Percentiles rank a stretch among this genome's conserved stretches.
Evolutionary conservation across 768 basidiomycete genomes (phyloP).

Genomic region (Boletus bicolor): DNA sequence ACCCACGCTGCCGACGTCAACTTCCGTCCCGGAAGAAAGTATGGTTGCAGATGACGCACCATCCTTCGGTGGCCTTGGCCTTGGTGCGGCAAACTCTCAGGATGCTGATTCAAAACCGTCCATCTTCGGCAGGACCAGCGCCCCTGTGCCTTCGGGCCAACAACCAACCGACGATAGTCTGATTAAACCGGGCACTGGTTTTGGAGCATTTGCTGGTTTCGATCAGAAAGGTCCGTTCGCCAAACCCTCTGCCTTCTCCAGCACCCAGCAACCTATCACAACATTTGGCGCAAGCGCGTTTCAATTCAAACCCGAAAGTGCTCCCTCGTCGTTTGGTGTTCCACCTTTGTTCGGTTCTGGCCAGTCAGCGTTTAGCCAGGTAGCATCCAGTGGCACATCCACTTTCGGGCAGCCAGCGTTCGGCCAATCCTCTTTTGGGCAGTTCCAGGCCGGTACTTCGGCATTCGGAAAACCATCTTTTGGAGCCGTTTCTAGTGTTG

Average conservation of each 20-base stretch:
- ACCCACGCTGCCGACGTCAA: background rate
- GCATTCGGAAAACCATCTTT: slow-evolving; percentile 26
- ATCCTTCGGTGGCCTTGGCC: slow-evolving; percentile 31
- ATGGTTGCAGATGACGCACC: slow-evolving; percentile 34
- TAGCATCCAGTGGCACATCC: slow-evolving; percentile 5
- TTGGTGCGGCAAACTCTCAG: slow-evolving; percentile 25
- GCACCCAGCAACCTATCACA: slow-evolving; percentile 8
- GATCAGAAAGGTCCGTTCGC: slow-evolving; percentile 29
- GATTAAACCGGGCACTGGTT: slow-evolving; percentile 36
- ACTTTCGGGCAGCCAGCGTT: slow-evolving; percentile 41
- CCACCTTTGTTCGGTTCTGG: slow-evolving; percentile 30
- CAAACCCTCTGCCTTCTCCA: slow-evolving; percentile 22
- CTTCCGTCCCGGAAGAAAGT: slow-evolving; percentile 24
- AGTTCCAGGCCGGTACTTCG: slow-evolving; percentile 12
- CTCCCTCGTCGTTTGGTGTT: slow-evolving; percentile 30
- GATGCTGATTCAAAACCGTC: slow-evolving; percentile 27
- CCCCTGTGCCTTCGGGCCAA: slow-evolving; percentile 7
- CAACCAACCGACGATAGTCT: slow-evolving; percentile 17
- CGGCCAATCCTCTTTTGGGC: slow-evolving; percentile 34
- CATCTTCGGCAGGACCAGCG: slow-evolving; percentile 32
- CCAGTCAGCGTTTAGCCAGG: slow-evolving; percentile 35
- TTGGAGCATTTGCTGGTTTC: slow-evolving; percentile 29
- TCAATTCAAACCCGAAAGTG: slow-evolving; percentile 11
- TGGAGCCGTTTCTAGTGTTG: slow-evolving; percentile 6
- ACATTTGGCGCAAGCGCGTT: slow-evolving; percentile 18